These are phyloP conservation scores for Infundibulicybe gibba DNA, from an alignment of 768 basidiomycete genomes.

Conservation along the genomic window DNA sequence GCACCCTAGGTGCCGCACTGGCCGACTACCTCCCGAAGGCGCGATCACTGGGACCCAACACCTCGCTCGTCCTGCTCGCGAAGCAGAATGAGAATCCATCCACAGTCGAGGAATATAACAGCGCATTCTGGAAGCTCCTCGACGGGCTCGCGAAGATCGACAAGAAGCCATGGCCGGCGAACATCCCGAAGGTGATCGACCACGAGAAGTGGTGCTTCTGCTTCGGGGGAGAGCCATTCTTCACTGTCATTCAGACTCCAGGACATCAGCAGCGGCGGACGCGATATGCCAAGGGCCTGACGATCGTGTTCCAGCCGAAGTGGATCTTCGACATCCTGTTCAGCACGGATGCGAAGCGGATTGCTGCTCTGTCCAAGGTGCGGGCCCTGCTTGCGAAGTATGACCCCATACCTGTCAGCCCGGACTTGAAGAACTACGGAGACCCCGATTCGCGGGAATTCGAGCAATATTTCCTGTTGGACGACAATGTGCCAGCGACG, in stretches of 20 bases:
- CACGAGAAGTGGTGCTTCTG: conserved; percentile 17
- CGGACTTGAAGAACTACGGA: conserved; percentile 17
- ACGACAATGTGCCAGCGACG: conserved; percentile 14
- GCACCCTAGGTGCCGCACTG: conserved; percentile 9
- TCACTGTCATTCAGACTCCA: conserved; percentile 16
- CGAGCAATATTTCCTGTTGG: conserved; percentile 14
- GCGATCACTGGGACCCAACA: conserved; percentile 13
- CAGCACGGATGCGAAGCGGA: conserved; percentile 14
- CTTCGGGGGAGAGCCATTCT: conserved; percentile 17
- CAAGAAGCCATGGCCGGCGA: conserved; percentile 11
- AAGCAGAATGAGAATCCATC: conserved; percentile 12
- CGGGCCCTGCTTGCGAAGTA: conserved; percentile 14
- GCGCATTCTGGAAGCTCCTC: conserved; percentile 16
- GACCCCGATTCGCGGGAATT: conserved; percentile 12
- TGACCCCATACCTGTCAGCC: conserved; percentile 15
- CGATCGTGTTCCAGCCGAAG: conserved; percentile 18
- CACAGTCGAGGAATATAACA: conserved; percentile 13
- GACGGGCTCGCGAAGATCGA: conserved; percentile 15
- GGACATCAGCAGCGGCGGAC: conserved; percentile 12
- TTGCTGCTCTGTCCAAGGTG: conserved; percentile 13
- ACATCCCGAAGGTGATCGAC: conserved; percentile 12
- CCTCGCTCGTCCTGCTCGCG: conserved; percentile 16
- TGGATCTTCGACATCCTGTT: conserved; percentile 19
- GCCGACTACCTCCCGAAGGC: conserved; percentile 15
- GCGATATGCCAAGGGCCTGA: conserved; percentile 13